Base-by-base conservation (phyloP, 306 rosid species). In the Pachyrhizus erosus region DNA sequence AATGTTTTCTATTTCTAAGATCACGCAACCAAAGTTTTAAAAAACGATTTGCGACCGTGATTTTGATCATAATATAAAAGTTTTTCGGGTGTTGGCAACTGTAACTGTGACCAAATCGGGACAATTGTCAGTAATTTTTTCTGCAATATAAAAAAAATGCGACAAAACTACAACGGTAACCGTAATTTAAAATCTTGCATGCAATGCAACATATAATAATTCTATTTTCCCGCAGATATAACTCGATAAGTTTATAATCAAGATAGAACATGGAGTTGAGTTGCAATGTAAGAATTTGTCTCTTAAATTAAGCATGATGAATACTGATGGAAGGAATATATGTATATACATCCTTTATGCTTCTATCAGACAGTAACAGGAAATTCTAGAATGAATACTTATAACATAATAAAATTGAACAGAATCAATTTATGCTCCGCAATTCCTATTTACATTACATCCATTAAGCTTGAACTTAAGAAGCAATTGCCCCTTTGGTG, bases 381-480 rank as follows among this genome's bases (percentile, higher is more conserved):
- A 78, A 20, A 48, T 46, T 46, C 54, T 10, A 34, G 20, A 33
- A 27, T 21, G 13, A 61, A 78, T 14, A 45, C 31, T 17, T 11
- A 29, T n/a, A 52, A 49, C 26, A 64, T 17, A 4, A 48, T 33
- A 34, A 70, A 39, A 75, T 51, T 60, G 39, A 49, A 39, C 15
- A 20, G 24, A 46, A 42, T 24, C 27, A 33, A 21, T 13, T 40
- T 34, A 39, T 45, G 75, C 40, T 72, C 34, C n/a, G 7, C 66
- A 48, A 76, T 27, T 74, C 70, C 21, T 86, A 79, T 55, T 68
- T 27, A 71, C 62, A 80, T 68, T 75, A 48, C 51, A 68, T 43
- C 81, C 68, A n/a, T 69, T 61, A 65, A 86, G 33, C 76, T 75
- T 85, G 74, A 86, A 71, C 84, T 85, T 88, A 54, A 88, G 46